phyloP scores from a whole-genome alignment of 495 filamentous ascomycete genomes.

The Penicillium coprophilum region DNA sequence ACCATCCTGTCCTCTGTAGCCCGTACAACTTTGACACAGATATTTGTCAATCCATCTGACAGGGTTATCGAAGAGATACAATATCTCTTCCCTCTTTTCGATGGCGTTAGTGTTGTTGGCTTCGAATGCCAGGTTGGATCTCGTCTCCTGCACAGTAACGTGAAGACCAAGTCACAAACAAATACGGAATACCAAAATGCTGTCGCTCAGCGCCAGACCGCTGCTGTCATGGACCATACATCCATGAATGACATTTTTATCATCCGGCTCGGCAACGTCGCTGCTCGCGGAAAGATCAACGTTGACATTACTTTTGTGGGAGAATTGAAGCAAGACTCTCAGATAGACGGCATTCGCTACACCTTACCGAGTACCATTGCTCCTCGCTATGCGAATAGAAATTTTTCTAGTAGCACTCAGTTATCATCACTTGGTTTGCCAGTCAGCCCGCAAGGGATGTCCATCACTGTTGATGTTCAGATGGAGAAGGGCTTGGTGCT shows the following conservation, averaged over 20 bases:
- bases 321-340: constrained; percentile 22
- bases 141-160: constrained; percentile 16
- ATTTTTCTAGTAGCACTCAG: not conserved
- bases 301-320: constrained; percentile 22
- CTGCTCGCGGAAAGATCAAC: constrained; percentile 10
- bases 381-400: constrained; percentile 14
- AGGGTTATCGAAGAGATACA: constrained; percentile 9
- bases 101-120: constrained; percentile 22
- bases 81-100: constrained; percentile 22
- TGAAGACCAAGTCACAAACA: constrained; percentile 23
- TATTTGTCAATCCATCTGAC: constrained; percentile 14
- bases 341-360: constrained; percentile 18
- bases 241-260: constrained; percentile 14
- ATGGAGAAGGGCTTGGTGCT: constrained; percentile 57
- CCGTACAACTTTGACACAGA: constrained; percentile 20
- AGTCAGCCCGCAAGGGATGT: constrained; percentile 41
- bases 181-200: constrained; percentile 18
- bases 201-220: constrained; percentile 4
- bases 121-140: constrained; percentile 18
- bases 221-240: constrained; percentile 20
- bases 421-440: not conserved
- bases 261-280: constrained; percentile 21
- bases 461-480: constrained; percentile 59
- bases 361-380: constrained; percentile 20
- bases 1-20: constrained; percentile 17